Conservation (phyloP, 192 early-diverging fungal genomes). For the Podila epigama region DNA sequence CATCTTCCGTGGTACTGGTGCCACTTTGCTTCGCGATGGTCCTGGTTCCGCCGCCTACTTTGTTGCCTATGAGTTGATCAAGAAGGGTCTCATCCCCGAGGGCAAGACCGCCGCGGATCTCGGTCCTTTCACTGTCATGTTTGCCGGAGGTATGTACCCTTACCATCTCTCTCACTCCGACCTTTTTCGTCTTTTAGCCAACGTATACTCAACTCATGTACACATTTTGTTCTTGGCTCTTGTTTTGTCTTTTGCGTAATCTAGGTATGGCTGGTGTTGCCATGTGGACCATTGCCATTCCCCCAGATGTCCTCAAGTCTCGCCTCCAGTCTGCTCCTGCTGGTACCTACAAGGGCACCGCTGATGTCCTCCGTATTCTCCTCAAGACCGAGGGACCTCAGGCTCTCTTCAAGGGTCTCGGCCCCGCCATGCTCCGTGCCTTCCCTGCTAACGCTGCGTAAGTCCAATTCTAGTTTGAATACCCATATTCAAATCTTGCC, state of each 20-base stretch:
- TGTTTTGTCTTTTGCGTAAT: background rate
- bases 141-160: conserved; percentile 96
- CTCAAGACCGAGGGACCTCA: conserved; percentile 72
- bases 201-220: too few relatives aligned
- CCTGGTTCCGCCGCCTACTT: conserved; percentile 96
- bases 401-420: conserved; percentile 88
- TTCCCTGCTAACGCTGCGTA: conserved; percentile 87
- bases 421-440: conserved; percentile 87
- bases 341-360: conserved; percentile 82
- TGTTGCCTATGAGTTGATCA: conserved; percentile 93
- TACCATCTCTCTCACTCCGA: too few relatives aligned
- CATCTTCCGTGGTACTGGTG: conserved; percentile 94
- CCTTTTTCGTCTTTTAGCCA: too few relatives aligned
- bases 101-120: conserved; percentile 77
- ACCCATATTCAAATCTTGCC: background rate
- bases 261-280: conserved; percentile 93
- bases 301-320: conserved; percentile 93
- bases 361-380: conserved; percentile 66
- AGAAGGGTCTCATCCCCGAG: conserved; percentile 68
- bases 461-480: conserved; percentile 62
- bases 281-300: conserved; percentile 97
- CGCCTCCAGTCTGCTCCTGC: conserved; percentile 87
- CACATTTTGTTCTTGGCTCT: too few relatives aligned
- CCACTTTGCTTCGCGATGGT: conserved; percentile 91
- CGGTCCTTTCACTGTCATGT: conserved; percentile 82